Percentiles rank a stretch among this genome's conserved stretches.
Conservation (phyloP, 352 stramenopile species). For the Globisporangium solare region DNA sequence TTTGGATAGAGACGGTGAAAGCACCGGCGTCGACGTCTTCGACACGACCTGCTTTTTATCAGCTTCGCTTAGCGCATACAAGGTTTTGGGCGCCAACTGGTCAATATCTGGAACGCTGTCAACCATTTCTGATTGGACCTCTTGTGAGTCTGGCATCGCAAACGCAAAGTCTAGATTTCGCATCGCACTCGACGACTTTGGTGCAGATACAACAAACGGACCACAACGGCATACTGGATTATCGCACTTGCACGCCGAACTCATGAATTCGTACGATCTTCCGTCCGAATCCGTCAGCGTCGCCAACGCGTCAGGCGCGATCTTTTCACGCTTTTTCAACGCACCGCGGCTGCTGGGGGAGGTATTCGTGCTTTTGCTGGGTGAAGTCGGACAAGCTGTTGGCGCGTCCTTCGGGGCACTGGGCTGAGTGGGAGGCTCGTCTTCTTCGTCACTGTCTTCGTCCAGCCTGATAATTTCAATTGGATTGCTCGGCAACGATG, state of each 20-base stretch:
- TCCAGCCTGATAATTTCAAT: too few species aligned
- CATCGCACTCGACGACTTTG: slow-evolving; percentile 28
- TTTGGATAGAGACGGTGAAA: not conserved
- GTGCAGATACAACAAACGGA: not conserved
- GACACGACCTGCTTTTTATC: slow-evolving; percentile 15
- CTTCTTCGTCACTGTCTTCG: slow-evolving; percentile 19
- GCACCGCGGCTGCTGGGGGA: slow-evolving; percentile 12
- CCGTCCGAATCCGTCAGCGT: slow-evolving; percentile 29
- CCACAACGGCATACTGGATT: slow-evolving; percentile 19
- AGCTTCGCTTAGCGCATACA: slow-evolving; percentile 14
- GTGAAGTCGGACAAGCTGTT: not conserved
- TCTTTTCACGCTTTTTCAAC: slow-evolving; percentile 29
- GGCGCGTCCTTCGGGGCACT: not conserved
- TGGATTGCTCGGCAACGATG: too few species aligned
- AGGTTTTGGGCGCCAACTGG: slow-evolving; percentile 23
- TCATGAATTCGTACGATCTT: slow-evolving; percentile 28
- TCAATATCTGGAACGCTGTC: slow-evolving; percentile 32
- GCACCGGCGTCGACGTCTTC: not conserved
- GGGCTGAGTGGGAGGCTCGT: slow-evolving; percentile 47
- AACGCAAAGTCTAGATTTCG: slow-evolving; percentile 68
- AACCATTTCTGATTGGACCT: slow-evolving; percentile 33
- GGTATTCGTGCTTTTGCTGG: slow-evolving; percentile 3
- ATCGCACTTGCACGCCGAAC: slow-evolving; percentile 23
- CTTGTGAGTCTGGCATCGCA: slow-evolving; percentile 51
- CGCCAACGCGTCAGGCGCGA: not conserved